These are phyloP conservation scores for Geotrichum siamense DNA, from an alignment of 1,139 yeast species.

Conservation along the genomic window DNA sequence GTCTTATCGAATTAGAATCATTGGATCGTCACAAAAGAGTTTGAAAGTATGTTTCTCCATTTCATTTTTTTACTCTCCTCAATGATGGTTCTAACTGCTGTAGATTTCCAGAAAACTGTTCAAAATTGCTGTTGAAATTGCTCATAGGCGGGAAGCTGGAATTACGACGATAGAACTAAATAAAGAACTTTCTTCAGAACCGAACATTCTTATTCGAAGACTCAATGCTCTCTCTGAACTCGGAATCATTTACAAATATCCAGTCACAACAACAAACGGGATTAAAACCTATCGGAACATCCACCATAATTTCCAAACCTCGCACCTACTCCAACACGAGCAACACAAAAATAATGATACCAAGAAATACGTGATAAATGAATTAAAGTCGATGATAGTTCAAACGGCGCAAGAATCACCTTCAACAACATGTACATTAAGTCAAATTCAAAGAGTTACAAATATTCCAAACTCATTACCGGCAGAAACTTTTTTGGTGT, in stretches of 20 bases:
- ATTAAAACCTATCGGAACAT: not conserved
- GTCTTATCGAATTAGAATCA: slow-evolving; percentile 3
- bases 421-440: not conserved
- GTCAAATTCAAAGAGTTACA: slow-evolving; percentile 1
- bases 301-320: not conserved
- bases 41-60: slow-evolving; percentile 2
- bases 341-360: not conserved
- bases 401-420: not conserved
- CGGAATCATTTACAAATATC: slow-evolving; percentile 5
- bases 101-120: not conserved
- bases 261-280: not conserved
- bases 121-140: not conserved
- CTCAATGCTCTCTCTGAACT: slow-evolving; percentile 11
- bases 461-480: slow-evolving; percentile 7
- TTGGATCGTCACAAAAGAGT: slow-evolving; percentile 3
- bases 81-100: not conserved
- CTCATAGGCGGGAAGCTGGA: slow-evolving; percentile 6
- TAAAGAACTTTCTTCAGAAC: not conserved
- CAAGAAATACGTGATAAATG: not conserved
- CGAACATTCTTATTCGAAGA: not conserved
- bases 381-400: slow-evolving; percentile 4
- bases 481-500: slow-evolving; percentile 4
- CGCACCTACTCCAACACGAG: no score
- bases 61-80: not conserved
- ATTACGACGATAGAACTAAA: slow-evolving; percentile 8